Evolutionary conservation across 2,329 filamentous ascomycete species (phyloP).

Genomic region (Lecanicillium sp.): DNA sequence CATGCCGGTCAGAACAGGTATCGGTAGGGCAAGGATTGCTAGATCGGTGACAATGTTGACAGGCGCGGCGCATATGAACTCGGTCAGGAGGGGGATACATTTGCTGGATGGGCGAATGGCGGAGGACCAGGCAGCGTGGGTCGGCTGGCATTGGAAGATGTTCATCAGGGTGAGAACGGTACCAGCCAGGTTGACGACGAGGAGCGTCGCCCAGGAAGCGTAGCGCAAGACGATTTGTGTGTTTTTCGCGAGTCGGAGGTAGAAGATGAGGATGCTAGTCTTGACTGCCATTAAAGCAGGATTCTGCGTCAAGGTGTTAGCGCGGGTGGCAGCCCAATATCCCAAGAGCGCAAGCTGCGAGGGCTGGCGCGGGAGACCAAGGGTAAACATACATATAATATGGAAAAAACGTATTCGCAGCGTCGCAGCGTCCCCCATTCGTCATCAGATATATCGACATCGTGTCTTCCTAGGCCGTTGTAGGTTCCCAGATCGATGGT

Average conservation of each 20-base stretch:
- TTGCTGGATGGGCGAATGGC: conserved; percentile 21
- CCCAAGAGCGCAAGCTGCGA: too few species aligned
- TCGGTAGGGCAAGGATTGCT: conserved; percentile 77
- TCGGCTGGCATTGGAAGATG: conserved; percentile 75
- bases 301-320: conserved; percentile 47
- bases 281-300: conserved; percentile 87
- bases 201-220: conserved; percentile 73
- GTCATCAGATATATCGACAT: conserved; percentile 46
- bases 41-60: conserved; percentile 90
- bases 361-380: too few species aligned
- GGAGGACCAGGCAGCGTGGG: conserved; percentile 58
- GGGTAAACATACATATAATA: conserved; percentile 45
- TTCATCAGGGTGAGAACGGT: conserved; percentile 77
- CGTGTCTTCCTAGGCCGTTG: conserved; percentile 61
- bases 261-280: conserved; percentile 87
- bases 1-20: conserved; percentile 84
- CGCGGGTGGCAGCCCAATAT: background rate
- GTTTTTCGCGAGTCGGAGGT: conserved; percentile 73
- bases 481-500: conserved; percentile 56
- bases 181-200: conserved; percentile 72
- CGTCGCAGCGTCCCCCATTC: conserved; percentile 46
- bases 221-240: conserved; percentile 68
- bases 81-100: conserved; percentile 52
- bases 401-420: conserved; percentile 57
- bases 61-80: conserved; percentile 69